Base-by-base conservation (phyloP, 2,329 filamentous ascomycete genomes). In the Fusarium protoensiforme region DNA sequence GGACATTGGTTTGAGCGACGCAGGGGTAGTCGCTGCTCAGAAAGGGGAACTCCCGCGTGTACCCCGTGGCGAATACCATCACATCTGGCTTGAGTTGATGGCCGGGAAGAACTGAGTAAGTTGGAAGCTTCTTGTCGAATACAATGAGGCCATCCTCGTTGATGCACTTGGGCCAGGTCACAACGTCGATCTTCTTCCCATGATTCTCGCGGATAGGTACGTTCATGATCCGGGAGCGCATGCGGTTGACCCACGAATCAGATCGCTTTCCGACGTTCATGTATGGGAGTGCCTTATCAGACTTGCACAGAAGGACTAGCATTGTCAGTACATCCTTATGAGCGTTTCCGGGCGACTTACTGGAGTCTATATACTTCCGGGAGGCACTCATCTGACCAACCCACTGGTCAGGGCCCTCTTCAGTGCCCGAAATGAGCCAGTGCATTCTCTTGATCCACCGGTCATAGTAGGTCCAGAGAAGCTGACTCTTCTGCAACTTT, bases 1-100 rank as follows among this genome's bases (percentile, higher is more conserved):
- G 85, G 16, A 90, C 85, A 67, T 86, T 84, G 22, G 84, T 80
- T 54, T 89, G 85, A 56, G 84, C 78, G 8, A 87, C 84, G 7
- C 79, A 81, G 0, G 87, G 84, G 62, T 85, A 86, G 1, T 73
- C 73, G 1, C 74, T 68, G 16, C 78, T 73, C 10, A 87, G 75
- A 71, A 87, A 87, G 0, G 73, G 75, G 53, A 87, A 86, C 3
- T 78, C 75, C 27, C 83, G 81, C 1, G 75, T 77, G 72, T 88
- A 88, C 0, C 86, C 87, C 0, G 87, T 88, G 5, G 84, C 84
- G 58, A 86, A 82, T 13, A 88, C 75, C 4, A 87, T 74, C 0
- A 88, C 74, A 65, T 87, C 85, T 0, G 86, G 83, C 46, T 81
- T 82, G 29, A 85, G 75, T 7, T 63, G 61, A 13, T 61, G 54